Percentiles rank a stretch among this genome's conserved stretches.
Conservation (phyloP, 805 yeast species). For the Tetrapisispora phaffii region DNA sequence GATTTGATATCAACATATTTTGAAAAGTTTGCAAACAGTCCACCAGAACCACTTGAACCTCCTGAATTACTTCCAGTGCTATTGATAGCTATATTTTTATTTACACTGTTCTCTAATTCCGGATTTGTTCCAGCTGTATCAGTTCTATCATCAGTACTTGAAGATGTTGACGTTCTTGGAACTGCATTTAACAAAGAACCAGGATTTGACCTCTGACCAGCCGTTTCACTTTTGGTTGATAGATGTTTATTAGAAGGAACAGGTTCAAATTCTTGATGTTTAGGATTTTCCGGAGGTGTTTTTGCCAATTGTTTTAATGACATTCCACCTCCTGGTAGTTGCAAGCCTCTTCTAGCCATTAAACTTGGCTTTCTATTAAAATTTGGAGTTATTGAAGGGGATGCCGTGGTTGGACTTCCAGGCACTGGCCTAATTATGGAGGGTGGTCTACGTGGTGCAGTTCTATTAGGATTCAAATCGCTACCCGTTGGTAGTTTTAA, state of each 20-base stretch:
- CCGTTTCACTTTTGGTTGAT: conserved; percentile 5
- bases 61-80: conserved; percentile 22
- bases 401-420: conserved; percentile 30
- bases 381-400: not conserved
- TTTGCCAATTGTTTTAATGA: conserved; percentile 20
- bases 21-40: conserved; percentile 64
- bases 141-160: conserved; percentile 17
- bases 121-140: conserved; percentile 26
- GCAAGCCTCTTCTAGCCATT: conserved; percentile 80
- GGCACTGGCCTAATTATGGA: not conserved
- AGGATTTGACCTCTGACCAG: conserved; percentile 23
- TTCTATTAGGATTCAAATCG: conserved; percentile 19
- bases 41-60: conserved; percentile 38
- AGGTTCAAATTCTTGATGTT: conserved; percentile 23
- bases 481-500: conserved; percentile 3
- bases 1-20: conserved; percentile 86
- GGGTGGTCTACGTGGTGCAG: conserved; percentile 22
- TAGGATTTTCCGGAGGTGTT: conserved; percentile 7
- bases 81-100: conserved; percentile 8
- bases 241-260: conserved; percentile 18
- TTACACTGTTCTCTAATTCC: conserved; percentile 1
- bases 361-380: conserved; percentile 43
- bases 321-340: conserved; percentile 41
- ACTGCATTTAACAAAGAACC: conserved; percentile 24
- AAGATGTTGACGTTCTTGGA: conserved; percentile 29